Evolutionary conservation across 768 basidiomycete species (phyloP).

Genomic region (Lactarius quietus): DNA sequence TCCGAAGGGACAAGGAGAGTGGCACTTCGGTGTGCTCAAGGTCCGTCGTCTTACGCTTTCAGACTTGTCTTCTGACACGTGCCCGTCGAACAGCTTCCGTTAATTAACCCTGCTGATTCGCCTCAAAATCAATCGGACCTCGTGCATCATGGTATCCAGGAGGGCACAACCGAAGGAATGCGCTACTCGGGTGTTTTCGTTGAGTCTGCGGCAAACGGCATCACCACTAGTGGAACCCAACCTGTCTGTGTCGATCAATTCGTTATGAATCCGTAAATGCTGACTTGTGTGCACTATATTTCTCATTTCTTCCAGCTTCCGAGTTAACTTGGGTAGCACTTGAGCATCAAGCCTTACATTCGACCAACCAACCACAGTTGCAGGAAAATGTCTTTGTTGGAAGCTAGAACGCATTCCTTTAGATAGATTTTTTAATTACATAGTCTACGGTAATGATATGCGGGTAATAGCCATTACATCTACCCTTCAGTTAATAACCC

Average conservation of each 20-base stretch:
- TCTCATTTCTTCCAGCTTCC: no score
- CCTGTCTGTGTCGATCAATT: background rate
- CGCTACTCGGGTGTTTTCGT: conserved; percentile 59
- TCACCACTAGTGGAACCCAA: conserved; percentile 37
- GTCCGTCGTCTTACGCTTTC: conserved; percentile 31
- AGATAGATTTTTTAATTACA: background rate
- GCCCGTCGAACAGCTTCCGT: conserved; percentile 42
- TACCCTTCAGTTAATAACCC: conserved; percentile 19
- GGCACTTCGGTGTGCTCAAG: conserved; percentile 60
- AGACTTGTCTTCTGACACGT: background rate
- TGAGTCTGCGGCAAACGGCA: conserved; percentile 32
- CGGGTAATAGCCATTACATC: background rate
- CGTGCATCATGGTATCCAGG: conserved; percentile 55
- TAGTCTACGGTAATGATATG: background rate
- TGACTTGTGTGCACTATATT: no score
- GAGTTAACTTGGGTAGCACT: no score
- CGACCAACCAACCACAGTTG: no score
- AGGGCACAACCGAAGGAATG: conserved; percentile 51
- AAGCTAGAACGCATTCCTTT: background rate
- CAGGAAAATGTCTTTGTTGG: background rate
- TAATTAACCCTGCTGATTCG: conserved; percentile 46
- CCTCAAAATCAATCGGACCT: conserved; percentile 50
- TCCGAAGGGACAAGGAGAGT: conserved; percentile 51
- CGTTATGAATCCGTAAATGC: no score
- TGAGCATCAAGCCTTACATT: no score